Percentiles rank a stretch among this genome's conserved stretches.
phyloP scores from a whole-genome alignment of 1,284 basidiomycete genomes.

The Trametes versicolor region DNA sequence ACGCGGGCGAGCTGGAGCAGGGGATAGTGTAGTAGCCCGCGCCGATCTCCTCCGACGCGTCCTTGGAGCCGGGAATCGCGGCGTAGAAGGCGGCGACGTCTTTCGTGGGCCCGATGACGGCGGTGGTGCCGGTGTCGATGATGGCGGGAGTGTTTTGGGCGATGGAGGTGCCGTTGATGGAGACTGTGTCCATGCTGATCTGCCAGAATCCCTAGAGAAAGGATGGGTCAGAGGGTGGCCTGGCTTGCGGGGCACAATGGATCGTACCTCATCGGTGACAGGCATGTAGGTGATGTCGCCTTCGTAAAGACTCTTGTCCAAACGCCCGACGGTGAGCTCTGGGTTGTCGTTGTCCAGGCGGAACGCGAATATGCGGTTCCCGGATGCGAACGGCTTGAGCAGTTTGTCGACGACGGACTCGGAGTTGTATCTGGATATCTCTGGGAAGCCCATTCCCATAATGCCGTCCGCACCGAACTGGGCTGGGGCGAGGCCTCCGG shows the following conservation, averaged over 20 bases:
- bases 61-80: constrained; percentile 47
- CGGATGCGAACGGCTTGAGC: constrained; percentile 37
- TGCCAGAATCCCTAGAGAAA: constrained; percentile 41
- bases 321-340: constrained; percentile 55
- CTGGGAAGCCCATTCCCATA: constrained; percentile 43
- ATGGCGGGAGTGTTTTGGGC: constrained; percentile 39
- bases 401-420: constrained; percentile 38
- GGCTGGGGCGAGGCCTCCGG: constrained; percentile 32
- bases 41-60: constrained; percentile 23
- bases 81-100: constrained; percentile 52
- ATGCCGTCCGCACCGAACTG: constrained; percentile 45
- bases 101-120: constrained; percentile 56
- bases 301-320: constrained; percentile 30
- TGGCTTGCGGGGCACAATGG: not conserved
- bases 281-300: constrained; percentile 38
- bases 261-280: constrained; percentile 36
- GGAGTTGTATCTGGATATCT: constrained; percentile 36
- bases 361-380: constrained; percentile 49
- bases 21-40: constrained; percentile 40
- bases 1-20: constrained; percentile 33
- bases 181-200: constrained; percentile 33
- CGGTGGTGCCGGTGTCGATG: constrained; percentile 54
- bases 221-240: not conserved
- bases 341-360: constrained; percentile 43
- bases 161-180: constrained; percentile 27